Conservation (phyloP, 2,329 filamentous ascomycete genomes). For the Penicillium janthinellum region DNA sequence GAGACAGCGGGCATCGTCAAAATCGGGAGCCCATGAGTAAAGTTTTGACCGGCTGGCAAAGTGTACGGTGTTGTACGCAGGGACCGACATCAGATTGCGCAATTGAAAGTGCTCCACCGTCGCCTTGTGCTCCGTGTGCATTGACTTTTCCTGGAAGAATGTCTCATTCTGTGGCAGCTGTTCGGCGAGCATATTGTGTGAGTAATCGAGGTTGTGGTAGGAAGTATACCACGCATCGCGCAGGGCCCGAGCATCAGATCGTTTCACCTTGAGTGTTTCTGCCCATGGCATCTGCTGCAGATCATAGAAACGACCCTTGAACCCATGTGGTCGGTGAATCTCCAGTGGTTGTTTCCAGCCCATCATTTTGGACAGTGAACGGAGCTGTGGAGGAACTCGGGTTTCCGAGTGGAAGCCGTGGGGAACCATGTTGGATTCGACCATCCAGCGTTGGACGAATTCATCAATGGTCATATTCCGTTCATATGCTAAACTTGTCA, state of each 20-base stretch:
- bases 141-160: constrained; percentile 53
- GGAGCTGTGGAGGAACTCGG: constrained; percentile 24
- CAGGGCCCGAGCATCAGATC: constrained; percentile 40
- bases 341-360: constrained; percentile 38
- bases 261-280: constrained; percentile 38
- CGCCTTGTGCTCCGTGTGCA: constrained; percentile 53
- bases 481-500: constrained; percentile 37
- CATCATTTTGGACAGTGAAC: constrained; percentile 37
- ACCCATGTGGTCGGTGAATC: constrained; percentile 34
- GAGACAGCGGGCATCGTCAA: constrained; percentile 43
- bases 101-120: constrained; percentile 62
- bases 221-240: constrained; percentile 47
- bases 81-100: constrained; percentile 59
- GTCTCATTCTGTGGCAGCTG: constrained; percentile 44
- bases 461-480: constrained; percentile 46
- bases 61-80: constrained; percentile 57
- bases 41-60: constrained; percentile 54
- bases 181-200: constrained; percentile 26
- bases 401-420: constrained; percentile 22
- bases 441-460: constrained; percentile 46
- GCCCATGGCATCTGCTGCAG: constrained; percentile 48
- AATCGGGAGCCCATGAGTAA: constrained; percentile 52
- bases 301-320: constrained; percentile 36
- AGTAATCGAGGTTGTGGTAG: constrained; percentile 42
- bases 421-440: constrained; percentile 27